Evolutionary conservation across 202 grass and related monocot species (phyloP).

Genomic region (Saccharum hybrid): DNA sequence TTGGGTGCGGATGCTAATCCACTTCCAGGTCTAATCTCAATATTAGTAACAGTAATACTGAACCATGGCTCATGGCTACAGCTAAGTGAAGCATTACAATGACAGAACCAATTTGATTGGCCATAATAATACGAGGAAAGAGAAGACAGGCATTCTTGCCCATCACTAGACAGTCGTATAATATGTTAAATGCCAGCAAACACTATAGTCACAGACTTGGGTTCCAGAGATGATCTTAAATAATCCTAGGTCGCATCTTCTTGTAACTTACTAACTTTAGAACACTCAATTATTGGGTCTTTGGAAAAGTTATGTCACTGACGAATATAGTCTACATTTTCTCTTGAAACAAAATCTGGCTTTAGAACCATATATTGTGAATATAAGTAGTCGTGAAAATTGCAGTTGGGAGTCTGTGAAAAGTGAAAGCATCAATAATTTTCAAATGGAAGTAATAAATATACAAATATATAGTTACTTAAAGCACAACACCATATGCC

Average conservation of each 20-base stretch:
- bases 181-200: constrained; percentile 5
- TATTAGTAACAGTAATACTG: neutral
- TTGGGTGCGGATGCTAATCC: neutral
- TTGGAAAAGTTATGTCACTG: neutral
- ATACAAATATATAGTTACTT: neutral
- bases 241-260: neutral
- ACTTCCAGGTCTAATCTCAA: neutral
- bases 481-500: neutral
- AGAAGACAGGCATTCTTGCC: neutral
- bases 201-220: neutral
- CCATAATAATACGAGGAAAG: constrained; percentile 23
- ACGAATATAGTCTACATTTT: neutral
- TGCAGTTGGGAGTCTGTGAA: neutral
- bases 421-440: neutral
- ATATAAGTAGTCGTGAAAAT: neutral
- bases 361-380: neutral
- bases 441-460: neutral
- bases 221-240: neutral
- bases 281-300: neutral
- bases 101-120: neutral
- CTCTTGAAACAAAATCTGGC: neutral
- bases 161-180: neutral
- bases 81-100: constrained; percentile 14
- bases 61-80: constrained; percentile 15
- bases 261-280: neutral